Percentiles rank a stretch among this genome's conserved stretches.
phyloP scores from a whole-genome alignment of 768 basidiomycete species.

The Naganishia vishniacii region DNA sequence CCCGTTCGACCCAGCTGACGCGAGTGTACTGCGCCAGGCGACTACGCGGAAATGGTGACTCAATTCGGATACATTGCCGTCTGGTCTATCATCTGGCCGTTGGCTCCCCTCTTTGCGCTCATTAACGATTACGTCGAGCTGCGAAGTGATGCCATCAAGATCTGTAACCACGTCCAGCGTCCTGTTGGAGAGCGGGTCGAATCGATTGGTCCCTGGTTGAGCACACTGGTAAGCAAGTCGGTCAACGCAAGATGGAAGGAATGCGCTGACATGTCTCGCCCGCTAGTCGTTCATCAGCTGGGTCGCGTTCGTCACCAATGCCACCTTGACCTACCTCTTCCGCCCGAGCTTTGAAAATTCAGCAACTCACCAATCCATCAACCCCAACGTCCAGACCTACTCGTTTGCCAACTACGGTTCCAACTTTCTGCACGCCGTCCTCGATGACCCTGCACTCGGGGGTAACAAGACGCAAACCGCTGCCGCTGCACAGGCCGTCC shows the following conservation, averaged over 20 bases:
- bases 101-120: conserved; percentile 79
- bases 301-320: conserved; percentile 79
- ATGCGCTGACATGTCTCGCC: background rate
- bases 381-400: conserved; percentile 33
- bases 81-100: conserved; percentile 91
- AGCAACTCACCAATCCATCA: conserved; percentile 34
- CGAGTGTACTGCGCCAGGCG: conserved; percentile 47
- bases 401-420: conserved; percentile 32
- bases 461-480: conserved; percentile 30
- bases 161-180: conserved; percentile 73
- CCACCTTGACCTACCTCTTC: conserved; percentile 87
- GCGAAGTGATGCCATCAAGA: conserved; percentile 91
- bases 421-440: conserved; percentile 23
- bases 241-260: background rate
- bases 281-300: conserved; percentile 73
- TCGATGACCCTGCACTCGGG: conserved; percentile 22
- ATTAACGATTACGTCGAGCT: conserved; percentile 86
- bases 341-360: conserved; percentile 51
- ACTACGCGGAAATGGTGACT: conserved; percentile 94
- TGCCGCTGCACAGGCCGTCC: conserved; percentile 15
- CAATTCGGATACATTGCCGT: conserved; percentile 82
- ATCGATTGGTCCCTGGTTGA: conserved; percentile 90
- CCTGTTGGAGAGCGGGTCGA: conserved; percentile 83
- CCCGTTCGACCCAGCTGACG: background rate
- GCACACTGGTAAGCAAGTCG: conserved; percentile 59